Evolutionary conservation across 208 protist species (phyloP).

Genomic region (Willaertia magna): DNA sequence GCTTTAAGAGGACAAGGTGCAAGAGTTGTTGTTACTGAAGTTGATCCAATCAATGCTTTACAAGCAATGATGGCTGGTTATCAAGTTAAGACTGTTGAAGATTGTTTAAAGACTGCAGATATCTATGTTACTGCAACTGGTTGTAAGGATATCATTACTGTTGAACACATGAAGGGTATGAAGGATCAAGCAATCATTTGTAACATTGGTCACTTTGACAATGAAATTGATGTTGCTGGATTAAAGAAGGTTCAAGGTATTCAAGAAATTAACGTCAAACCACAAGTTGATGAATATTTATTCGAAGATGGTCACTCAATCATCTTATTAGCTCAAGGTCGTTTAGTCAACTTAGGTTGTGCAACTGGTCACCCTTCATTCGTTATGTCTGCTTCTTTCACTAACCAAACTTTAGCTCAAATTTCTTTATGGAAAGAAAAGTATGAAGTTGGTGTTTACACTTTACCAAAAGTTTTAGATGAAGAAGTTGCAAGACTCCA

Average conservation of each 20-base stretch:
- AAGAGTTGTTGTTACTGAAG: conserved; percentile 93
- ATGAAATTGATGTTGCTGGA: conserved; percentile 95
- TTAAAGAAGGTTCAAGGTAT: conserved; percentile 72
- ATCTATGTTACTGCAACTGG: conserved; percentile 97
- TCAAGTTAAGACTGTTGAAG: conserved; percentile 87
- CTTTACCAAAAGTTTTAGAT: conserved; percentile 96
- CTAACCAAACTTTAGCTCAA: conserved; percentile 98
- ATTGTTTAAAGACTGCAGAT: conserved; percentile 64
- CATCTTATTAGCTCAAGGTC: conserved; percentile 87
- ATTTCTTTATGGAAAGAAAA: conserved; percentile 92
- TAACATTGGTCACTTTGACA: conserved; percentile 99
- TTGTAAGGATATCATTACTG: conserved; percentile 94
- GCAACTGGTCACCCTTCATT: conserved; percentile 98
- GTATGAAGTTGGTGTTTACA: conserved; percentile 86
- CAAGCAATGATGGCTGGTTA: conserved; percentile 98
- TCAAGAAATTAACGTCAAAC: conserved; percentile 92
- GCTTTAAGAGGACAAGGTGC: conserved; percentile 86
- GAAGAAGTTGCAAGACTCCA: conserved; percentile 97
- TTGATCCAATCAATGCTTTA: conserved; percentile 98
- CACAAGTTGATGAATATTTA: conserved; percentile 93
- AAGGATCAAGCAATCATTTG: conserved; percentile 96
- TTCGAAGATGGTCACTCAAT: conserved; percentile 82
- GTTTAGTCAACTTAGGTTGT: conserved; percentile 98
- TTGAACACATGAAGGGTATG: conserved; percentile 91
- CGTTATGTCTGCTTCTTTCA: conserved; percentile 99